These are phyloP conservation scores for Botryotinia narcissicola DNA, from an alignment of 2,329 filamentous ascomycete genomes.

Conservation along the genomic window DNA sequence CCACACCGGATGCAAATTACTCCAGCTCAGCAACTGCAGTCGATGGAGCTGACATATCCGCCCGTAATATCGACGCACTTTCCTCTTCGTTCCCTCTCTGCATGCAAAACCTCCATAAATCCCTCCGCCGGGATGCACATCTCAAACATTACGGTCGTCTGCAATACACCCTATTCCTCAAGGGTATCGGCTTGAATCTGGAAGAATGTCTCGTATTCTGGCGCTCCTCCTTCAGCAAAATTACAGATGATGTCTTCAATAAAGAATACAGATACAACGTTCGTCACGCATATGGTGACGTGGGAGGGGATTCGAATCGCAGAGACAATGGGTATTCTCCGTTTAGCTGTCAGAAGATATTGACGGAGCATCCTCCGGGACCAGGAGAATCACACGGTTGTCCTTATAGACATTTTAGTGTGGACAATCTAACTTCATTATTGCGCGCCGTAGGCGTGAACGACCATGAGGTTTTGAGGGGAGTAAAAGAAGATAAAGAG, in stretches of 20 bases:
- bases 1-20: constrained; percentile 84
- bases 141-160: constrained; percentile 90
- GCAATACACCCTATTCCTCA: constrained; percentile 95
- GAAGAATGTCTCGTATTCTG: constrained; percentile 92
- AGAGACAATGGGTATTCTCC: constrained; percentile 85
- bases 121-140: constrained; percentile 81
- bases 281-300: constrained; percentile 91
- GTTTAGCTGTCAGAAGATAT: constrained; percentile 91
- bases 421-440: constrained; percentile 78
- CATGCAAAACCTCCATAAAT: constrained; percentile 88
- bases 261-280: constrained; percentile 98
- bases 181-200: constrained; percentile 88
- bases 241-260: constrained; percentile 92
- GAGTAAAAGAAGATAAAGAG: constrained; percentile 84
- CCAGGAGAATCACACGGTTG: constrained; percentile 92
- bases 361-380: constrained; percentile 83
- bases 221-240: constrained; percentile 79
- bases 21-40: constrained; percentile 62
- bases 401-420: constrained; percentile 86
- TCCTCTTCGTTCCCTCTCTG: constrained; percentile 84
- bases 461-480: constrained; percentile 73
- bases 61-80: constrained; percentile 75
- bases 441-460: constrained; percentile 76
- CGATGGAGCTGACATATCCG: constrained; percentile 70
- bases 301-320: constrained; percentile 86